Evolutionary conservation across 148 eudicot genomes (phyloP).

Genomic region (Vaccinium macrocarpon): DNA sequence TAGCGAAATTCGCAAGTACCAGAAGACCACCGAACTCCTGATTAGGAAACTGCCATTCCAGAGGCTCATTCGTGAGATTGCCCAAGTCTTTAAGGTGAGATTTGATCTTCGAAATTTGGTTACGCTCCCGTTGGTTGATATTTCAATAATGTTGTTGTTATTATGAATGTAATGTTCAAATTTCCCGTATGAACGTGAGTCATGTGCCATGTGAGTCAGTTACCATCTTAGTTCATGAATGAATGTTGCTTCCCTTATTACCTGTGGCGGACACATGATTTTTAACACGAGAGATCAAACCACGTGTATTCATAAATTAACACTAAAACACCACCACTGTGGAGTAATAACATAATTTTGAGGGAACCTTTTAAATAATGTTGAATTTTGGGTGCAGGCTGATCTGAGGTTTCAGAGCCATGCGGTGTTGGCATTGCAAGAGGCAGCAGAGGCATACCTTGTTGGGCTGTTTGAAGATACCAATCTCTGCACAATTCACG

Average conservation of each 20-base stretch:
- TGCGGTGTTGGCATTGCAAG: conserved; percentile 16
- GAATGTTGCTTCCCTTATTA: no score
- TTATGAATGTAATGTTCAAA: no score
- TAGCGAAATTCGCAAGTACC: conserved; percentile 10
- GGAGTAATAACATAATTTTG: no score
- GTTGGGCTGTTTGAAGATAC: conserved; percentile 11
- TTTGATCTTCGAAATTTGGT: not conserved
- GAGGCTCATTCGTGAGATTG: conserved; percentile 18
- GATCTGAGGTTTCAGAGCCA: conserved; percentile 11
- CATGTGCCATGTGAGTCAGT: no score
- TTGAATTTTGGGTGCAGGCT: conserved; percentile 9
- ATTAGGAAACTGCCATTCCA: conserved; percentile 1
- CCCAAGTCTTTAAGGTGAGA: conserved; percentile 9
- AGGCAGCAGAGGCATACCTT: conserved; percentile 15
- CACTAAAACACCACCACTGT: no score
- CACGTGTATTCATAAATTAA: not conserved
- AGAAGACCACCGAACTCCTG: not conserved
- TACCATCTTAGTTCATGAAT: no score
- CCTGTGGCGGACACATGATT: no score
- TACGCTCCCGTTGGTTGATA: not conserved
- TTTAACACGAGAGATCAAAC: no score
- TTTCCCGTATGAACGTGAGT: no score
- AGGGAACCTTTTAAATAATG: not conserved
- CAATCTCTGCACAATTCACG: not conserved
- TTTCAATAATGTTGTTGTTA: not conserved